Percentiles rank a stretch among this genome's conserved stretches.
These are phyloP conservation scores for Laburnicola sp. DNA, from an alignment of 2,329 filamentous ascomycete species.

Conservation along the genomic window DNA sequence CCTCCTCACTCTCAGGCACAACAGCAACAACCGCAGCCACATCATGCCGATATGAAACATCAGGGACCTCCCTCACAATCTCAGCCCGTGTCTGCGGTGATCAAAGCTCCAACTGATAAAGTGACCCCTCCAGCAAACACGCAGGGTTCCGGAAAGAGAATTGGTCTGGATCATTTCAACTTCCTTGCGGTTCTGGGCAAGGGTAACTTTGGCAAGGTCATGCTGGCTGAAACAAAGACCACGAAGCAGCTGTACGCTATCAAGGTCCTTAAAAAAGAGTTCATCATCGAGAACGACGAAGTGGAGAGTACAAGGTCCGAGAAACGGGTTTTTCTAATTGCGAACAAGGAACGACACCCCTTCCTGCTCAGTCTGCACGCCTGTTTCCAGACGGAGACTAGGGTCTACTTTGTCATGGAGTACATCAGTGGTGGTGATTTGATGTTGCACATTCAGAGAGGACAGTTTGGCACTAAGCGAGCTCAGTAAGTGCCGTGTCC, in stretches of 20 bases:
- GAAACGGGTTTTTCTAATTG: slow-evolving; percentile 95
- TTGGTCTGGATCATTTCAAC: slow-evolving; percentile 98
- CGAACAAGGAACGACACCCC: slow-evolving; percentile 94
- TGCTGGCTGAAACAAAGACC: slow-evolving; percentile 96
- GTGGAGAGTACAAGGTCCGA: slow-evolving; percentile 97
- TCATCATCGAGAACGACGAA: slow-evolving; percentile 99
- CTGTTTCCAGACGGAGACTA: slow-evolving; percentile 97
- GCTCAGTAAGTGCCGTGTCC: slow-evolving; percentile 71
- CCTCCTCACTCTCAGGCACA: slow-evolving; percentile 56
- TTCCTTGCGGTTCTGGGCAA: slow-evolving; percentile 98
- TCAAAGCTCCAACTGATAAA: slow-evolving; percentile 52
- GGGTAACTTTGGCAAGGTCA: slow-evolving; percentile 99
- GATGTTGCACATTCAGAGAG: slow-evolving; percentile 96
- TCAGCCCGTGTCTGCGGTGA: slow-evolving; percentile 36
- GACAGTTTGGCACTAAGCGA: slow-evolving; percentile 91
- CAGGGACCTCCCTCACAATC: slow-evolving; percentile 42
- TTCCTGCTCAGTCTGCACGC: slow-evolving; percentile 95
- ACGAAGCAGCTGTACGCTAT: slow-evolving; percentile 93
- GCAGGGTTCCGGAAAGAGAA: slow-evolving; percentile 76
- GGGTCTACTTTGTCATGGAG: slow-evolving; percentile 99
- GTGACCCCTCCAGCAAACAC: slow-evolving; percentile 68
- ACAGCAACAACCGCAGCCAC: slow-evolving; percentile 55
- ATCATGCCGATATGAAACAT: slow-evolving; percentile 47
- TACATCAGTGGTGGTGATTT: slow-evolving; percentile 98
- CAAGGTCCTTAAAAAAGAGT: slow-evolving; percentile 99